Base-by-base conservation (phyloP, 1,139 yeast species). In the Blastobotrys indianensis region DNA sequence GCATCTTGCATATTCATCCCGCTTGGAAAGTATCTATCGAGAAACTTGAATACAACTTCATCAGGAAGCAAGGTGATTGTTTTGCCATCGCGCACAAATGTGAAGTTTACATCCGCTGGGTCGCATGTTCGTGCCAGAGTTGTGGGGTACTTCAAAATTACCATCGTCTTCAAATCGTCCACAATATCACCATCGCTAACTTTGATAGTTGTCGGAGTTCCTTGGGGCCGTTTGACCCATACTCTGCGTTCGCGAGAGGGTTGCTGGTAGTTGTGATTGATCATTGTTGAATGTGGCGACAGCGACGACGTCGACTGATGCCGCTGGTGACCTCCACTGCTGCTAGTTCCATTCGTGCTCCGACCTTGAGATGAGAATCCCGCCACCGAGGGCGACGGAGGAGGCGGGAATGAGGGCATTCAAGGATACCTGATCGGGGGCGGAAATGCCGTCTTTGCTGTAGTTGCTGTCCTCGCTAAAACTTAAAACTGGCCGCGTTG, bases 1-100 rank as follows among this genome's bases (percentile, higher is more conserved):
- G 94, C 85, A 49, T 84, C 88, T 16, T 68, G 66, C 75, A 83
- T 77, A 1, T 64, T 52, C 90, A 84, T 85, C 0, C 90, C 90
- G 13, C 69, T 62, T 0, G 92, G 88, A 58, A 69, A 85, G 56
- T 75, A 74, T 29, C 68, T 68, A 50, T 83, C 88, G 15, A 85
- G 56, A 0, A 84, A 54, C 9, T 69, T 65, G 76, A 80, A 80
- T 2, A 85, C 80, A 31, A 70, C 62, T 46, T 75, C 77, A 59
- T 85, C 94, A 0, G 94, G 87, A 48, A 52, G 55, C 12, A 56
- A 46, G 11, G 46, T 41, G 8, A 42, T 33, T 11, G 42, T 31
- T 10, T 36, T 34, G 30, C 32, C 45, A 20, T 35, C 41, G 12
- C 28, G 38, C 8, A 44, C 48, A 8, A 51, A 42, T 34, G 51